These are phyloP conservation scores for Lodderomyces margitis DNA, from an alignment of 1,139 yeast genomes.

Conservation along the genomic window DNA sequence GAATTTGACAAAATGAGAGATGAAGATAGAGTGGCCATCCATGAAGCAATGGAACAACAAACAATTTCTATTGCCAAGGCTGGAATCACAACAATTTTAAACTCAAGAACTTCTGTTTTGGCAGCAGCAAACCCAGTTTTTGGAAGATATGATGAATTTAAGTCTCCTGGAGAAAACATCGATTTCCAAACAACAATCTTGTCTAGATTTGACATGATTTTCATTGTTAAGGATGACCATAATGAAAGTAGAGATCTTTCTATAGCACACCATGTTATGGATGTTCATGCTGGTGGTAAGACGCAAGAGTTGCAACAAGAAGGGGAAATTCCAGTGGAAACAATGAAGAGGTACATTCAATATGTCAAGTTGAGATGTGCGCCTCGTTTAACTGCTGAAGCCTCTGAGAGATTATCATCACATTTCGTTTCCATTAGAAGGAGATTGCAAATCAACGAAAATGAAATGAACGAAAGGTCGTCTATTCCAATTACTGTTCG, in stretches of 20 bases:
- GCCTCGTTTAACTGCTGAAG: constrained; percentile 85
- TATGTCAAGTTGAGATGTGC: constrained; percentile 91
- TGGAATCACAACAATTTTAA: constrained; percentile 93
- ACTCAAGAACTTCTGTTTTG: constrained; percentile 91
- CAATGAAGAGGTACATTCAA: constrained; percentile 88
- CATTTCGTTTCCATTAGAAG: constrained; percentile 91
- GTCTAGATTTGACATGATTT: constrained; percentile 98
- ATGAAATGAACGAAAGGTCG: constrained; percentile 82
- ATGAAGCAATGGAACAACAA: constrained; percentile 99
- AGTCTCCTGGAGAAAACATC: constrained; percentile 95
- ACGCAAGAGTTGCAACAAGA: constrained; percentile 50
- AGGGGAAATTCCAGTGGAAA: constrained; percentile 86
- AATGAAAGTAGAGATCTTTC: constrained; percentile 81
- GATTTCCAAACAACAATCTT: constrained; percentile 96
- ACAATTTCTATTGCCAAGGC: constrained; percentile 99
- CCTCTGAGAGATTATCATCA: constrained; percentile 88
- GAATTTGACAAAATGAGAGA: constrained; percentile 99
- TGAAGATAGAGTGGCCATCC: constrained; percentile 98
- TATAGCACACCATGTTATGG: constrained; percentile 93
- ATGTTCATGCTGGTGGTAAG: constrained; percentile 81
- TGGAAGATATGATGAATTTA: constrained; percentile 94
- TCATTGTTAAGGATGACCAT: constrained; percentile 94
- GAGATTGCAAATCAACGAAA: constrained; percentile 77
- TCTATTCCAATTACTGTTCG: constrained; percentile 97
- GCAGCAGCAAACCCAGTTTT: constrained; percentile 98